Evolutionary conservation across 1,284 basidiomycete species (phyloP).

Genomic region (Melampsora larici-populina): DNA sequence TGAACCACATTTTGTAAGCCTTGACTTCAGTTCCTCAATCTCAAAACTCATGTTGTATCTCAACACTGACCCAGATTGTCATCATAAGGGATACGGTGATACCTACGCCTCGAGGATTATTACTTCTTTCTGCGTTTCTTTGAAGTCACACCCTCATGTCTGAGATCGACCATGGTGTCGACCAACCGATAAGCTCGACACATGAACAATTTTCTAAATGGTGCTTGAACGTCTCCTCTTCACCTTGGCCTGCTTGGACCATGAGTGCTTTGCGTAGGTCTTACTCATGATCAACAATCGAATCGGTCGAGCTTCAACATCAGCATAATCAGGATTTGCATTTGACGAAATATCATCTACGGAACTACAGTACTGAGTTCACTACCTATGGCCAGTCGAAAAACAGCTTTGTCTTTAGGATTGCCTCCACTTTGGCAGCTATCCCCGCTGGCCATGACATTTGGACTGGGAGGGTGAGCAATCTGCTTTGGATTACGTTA

Average conservation of each 20-base stretch:
- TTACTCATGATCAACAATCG: background rate
- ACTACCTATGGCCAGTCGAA: constrained; percentile 29
- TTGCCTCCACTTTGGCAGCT: constrained; percentile 37
- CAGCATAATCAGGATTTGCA: background rate
- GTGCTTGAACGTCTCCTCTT: constrained; percentile 28
- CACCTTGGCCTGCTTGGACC: constrained; percentile 40
- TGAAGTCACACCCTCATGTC: too few relatives aligned
- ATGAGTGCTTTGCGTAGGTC: constrained; percentile 36
- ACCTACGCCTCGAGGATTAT: too few relatives aligned
- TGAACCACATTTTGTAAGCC: too few relatives aligned
- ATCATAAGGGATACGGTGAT: too few relatives aligned
- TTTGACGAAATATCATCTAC: background rate
- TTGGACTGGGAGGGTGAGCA: constrained; percentile 34
- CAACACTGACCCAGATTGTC: too few relatives aligned
- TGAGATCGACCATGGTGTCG: too few relatives aligned
- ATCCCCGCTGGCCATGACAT: constrained; percentile 34
- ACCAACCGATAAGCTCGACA: background rate
- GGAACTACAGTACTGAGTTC: constrained; percentile 18
- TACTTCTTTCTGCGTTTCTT: too few relatives aligned
- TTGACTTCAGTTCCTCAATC: too few relatives aligned
- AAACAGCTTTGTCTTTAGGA: constrained; percentile 14
- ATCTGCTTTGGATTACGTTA: background rate
- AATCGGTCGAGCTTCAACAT: background rate
- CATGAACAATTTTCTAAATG: background rate
- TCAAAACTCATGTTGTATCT: too few relatives aligned